A percentile compares a stretch with the other conserved stretches of the same genome.
Evolutionary conservation across 208 protist genomes (phyloP).

Genomic region (Crithidia fasciculata): DNA sequence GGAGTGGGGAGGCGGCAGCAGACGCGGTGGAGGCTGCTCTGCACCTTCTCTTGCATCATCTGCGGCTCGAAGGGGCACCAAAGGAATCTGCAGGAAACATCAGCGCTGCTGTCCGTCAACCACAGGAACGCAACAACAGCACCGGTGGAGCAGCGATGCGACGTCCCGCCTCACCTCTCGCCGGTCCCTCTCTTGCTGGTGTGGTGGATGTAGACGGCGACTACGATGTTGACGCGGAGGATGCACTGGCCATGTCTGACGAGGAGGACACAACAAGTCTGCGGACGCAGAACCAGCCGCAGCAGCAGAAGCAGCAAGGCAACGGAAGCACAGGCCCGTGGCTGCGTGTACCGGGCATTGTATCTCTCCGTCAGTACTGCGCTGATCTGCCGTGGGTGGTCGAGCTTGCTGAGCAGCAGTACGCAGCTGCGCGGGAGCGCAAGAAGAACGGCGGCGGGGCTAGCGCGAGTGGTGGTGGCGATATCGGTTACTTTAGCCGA

Average conservation of each 20-base stretch:
- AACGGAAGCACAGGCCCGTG: neutral
- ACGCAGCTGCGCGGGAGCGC: slow-evolving; percentile 25
- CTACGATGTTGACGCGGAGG: slow-evolving; percentile 15
- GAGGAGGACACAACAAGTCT: slow-evolving; percentile 12
- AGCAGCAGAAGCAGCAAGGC: neutral
- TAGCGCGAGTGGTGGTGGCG: slow-evolving; percentile 3
- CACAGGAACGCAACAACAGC: neutral
- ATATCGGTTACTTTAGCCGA: slow-evolving; percentile 24
- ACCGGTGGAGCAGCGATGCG: no score
- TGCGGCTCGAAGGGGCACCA: neutral
- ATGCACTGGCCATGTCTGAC: slow-evolving; percentile 4
- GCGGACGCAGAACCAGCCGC: neutral
- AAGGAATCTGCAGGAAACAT: neutral
- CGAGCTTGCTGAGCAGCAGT: slow-evolving; percentile 29
- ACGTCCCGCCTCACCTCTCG: no score
- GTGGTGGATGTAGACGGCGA: slow-evolving; percentile 9
- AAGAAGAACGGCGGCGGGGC: slow-evolving; percentile 20
- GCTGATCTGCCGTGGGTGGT: slow-evolving; percentile 39
- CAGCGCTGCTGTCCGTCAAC: neutral
- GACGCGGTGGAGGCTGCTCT: slow-evolving; percentile 33
- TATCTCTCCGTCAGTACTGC: slow-evolving; percentile 45
- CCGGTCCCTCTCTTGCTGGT: neutral
- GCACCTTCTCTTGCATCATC: slow-evolving; percentile 20
- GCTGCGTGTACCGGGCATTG: slow-evolving; percentile 39
- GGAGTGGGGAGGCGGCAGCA: neutral